Evolutionary conservation across 2,329 filamentous ascomycete genomes (phyloP), one percentile per base, ranked within the genome.

Genomic region (Paecilomyces sp.): DNA sequence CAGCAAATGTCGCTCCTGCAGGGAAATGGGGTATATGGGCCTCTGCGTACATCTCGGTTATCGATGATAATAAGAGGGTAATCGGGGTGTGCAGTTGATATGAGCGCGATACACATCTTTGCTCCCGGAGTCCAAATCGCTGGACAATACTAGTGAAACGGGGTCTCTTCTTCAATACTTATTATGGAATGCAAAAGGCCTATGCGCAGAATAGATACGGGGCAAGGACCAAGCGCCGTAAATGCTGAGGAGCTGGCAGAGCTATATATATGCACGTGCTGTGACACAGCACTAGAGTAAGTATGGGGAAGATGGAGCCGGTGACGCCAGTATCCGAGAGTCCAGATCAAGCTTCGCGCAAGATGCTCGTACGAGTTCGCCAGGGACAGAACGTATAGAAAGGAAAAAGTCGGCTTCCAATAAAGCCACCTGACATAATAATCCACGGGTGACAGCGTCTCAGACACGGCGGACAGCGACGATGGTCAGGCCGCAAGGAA

Each of bases 41-140:
- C n/a, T 18, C n/a, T 7, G 61, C 69, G 59, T 73, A 81, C 89
- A 77, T 93, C 90, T 66, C 90, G 84, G 73, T 93, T 93, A 76
- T 92, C 85, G 70, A 92, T 79, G 61, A 90, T 77, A 66, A 93
- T 88, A 61, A 92, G 80, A 28, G 88, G 82, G 74, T 92, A 92
- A 65, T 83, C 79, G 9, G 90, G 89, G 70, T 92, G 89, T 54
- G 87, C 82, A 18, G 89, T 92, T 28, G 89, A 90, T 60, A 91
- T 78, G 54, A 92, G 79, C 55, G 86, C 87, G 75, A 92, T 92
- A 71, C 90, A 92, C 89, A 92, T 92, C 56, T 58, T 68, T 57
- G 54, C n/a, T 47, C 41, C 8, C n/a, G 41, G 2, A 22, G n/a
- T 18, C 13, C 41, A 47, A 47, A 22, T 8, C 7, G 7, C 9